phyloP scores from a whole-genome alignment of 768 basidiomycete genomes.

The Boletus coccyginus region DNA sequence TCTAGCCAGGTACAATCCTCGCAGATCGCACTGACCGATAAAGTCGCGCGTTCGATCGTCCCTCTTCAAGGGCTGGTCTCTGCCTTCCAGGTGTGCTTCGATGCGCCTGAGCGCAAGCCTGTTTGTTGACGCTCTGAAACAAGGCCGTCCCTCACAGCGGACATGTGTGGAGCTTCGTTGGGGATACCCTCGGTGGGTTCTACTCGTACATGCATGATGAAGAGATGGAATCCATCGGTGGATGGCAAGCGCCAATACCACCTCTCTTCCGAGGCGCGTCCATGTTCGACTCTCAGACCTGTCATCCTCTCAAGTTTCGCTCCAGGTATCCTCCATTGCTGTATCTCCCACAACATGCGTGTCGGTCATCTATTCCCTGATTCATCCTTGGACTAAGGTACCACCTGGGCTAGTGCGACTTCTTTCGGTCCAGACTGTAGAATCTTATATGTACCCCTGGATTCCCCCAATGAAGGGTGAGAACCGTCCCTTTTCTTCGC shows the following conservation, averaged over 20 bases:
- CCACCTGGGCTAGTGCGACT: slow-evolving; percentile 45
- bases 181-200: slow-evolving; percentile 54
- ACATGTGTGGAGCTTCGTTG: slow-evolving; percentile 39
- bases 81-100: slow-evolving; percentile 44
- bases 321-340: slow-evolving; percentile 51
- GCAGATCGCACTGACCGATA: slow-evolving; percentile 40
- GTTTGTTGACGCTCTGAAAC: not conserved
- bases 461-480: slow-evolving; percentile 41
- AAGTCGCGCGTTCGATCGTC: slow-evolving; percentile 25
- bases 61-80: slow-evolving; percentile 36
- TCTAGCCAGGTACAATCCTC: slow-evolving; percentile 41
- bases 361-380: slow-evolving; percentile 34
- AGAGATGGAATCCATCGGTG: slow-evolving; percentile 1
- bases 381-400: not conserved
- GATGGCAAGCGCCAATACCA: slow-evolving; percentile 45
- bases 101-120: not conserved
- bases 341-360: slow-evolving; percentile 46
- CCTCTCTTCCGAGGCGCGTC: slow-evolving; percentile 29
- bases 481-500: slow-evolving; percentile 1
- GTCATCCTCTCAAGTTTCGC: not conserved
- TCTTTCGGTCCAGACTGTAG: slow-evolving; percentile 53
- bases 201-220: slow-evolving; percentile 30
- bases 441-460: slow-evolving; percentile 43
- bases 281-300: not conserved
- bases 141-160: slow-evolving; percentile 37